Conservation (phyloP, 768 basidiomycete species). For the Exsudoporus frostii region DNA sequence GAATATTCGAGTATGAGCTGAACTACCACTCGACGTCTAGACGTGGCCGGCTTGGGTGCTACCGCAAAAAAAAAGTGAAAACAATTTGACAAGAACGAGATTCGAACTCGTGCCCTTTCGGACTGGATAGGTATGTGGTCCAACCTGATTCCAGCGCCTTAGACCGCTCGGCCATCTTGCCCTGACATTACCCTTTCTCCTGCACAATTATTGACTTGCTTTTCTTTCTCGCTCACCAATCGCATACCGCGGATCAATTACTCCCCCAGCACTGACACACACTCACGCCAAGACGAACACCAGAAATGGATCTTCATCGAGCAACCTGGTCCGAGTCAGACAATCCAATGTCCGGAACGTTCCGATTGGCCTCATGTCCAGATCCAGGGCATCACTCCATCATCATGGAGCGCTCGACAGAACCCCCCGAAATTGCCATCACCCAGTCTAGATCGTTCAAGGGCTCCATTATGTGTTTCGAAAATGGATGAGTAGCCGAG, state of each 20-base stretch:
- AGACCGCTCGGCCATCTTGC: slow-evolving; percentile 57
- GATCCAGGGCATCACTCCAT: background rate
- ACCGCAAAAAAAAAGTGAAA: slow-evolving; percentile 7
- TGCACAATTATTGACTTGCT: no score
- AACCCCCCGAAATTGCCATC: background rate
- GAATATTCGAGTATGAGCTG: background rate
- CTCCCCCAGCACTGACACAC: no score
- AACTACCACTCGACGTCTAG: no score
- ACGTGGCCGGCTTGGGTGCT: no score
- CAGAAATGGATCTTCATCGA: no score
- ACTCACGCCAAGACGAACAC: no score
- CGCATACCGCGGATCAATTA: no score
- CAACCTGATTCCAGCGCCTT: slow-evolving; percentile 55
- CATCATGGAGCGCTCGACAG: background rate
- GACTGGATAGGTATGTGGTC: slow-evolving; percentile 14
- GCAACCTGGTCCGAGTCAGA: no score
- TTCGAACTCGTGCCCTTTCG: slow-evolving; percentile 37
- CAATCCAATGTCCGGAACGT: no score
- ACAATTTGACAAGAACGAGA: slow-evolving; percentile 33
- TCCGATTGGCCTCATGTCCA: no score
- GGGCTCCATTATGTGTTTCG: background rate
- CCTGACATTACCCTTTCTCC: background rate
- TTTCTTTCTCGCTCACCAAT: no score
- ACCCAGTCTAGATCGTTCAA: background rate
- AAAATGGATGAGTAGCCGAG: background rate